Conservation (phyloP, 805 yeast genomes). For the Blastobotrys mokoenaii region DNA sequence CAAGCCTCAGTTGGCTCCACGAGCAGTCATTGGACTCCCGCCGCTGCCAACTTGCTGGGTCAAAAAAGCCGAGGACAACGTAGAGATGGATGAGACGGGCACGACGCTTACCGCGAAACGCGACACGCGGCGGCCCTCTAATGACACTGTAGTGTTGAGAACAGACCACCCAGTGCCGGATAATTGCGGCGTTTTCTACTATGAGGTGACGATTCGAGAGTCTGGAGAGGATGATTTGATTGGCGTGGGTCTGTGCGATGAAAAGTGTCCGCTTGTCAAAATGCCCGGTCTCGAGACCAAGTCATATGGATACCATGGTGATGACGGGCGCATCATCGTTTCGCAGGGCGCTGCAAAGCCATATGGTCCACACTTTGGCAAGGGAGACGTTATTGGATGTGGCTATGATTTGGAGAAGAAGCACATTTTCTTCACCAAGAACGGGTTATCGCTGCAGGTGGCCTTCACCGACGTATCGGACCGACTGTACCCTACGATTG, state of each 20-base stretch:
- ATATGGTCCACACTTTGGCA: constrained; percentile 40
- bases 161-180: constrained; percentile 32
- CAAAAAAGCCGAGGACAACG: constrained; percentile 9
- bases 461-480: constrained; percentile 39
- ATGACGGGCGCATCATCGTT: constrained; percentile 37
- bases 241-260: constrained; percentile 39
- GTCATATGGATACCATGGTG: constrained; percentile 48
- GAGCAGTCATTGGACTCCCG: constrained; percentile 15
- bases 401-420: constrained; percentile 65
- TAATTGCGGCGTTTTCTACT: constrained; percentile 42
- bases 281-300: constrained; percentile 41
- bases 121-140: neutral
- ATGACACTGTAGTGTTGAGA: constrained; percentile 21
- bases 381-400: constrained; percentile 68
- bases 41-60: constrained; percentile 19
- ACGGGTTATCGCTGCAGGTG: constrained; percentile 57
- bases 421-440: constrained; percentile 67
- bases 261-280: constrained; percentile 26
- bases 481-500: constrained; percentile 42
- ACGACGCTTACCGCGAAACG: constrained; percentile 4
- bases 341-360: constrained; percentile 34
- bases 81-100: constrained; percentile 11
- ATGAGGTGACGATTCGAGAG: constrained; percentile 35
- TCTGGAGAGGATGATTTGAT: constrained; percentile 35
- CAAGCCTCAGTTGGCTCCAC: neutral